Percentiles rank a stretch among this genome's conserved stretches.
Evolutionary conservation across 2,329 filamentous ascomycete species (phyloP).

Genomic region (Xylaria digitata): DNA sequence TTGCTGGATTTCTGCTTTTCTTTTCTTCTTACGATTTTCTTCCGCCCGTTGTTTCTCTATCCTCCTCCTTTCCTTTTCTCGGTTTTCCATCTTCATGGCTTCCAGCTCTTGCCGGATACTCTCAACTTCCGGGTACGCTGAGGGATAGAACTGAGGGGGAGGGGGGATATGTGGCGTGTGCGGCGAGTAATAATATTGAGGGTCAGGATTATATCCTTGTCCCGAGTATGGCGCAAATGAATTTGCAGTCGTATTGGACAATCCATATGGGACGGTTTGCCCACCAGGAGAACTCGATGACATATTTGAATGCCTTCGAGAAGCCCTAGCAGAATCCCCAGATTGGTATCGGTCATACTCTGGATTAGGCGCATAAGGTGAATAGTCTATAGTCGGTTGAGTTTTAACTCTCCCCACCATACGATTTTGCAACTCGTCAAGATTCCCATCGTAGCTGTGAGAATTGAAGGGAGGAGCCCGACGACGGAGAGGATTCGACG

Average conservation of each 20-base stretch:
- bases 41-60: constrained; percentile 3
- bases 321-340: neutral
- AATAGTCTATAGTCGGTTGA: neutral
- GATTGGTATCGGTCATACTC: neutral
- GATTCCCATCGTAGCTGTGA: neutral
- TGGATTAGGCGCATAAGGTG: neutral
- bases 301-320: constrained; percentile 6
- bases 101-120: constrained; percentile 11
- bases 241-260: neutral
- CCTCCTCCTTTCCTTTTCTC: constrained; percentile 9
- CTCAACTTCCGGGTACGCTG: neutral
- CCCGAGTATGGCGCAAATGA: neutral
- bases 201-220: too few species aligned
- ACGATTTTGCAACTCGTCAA: neutral
- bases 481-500: neutral
- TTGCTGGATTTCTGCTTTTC: neutral
- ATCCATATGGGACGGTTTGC: constrained; percentile 16
- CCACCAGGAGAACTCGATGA: constrained; percentile 13
- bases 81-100: constrained; percentile 2
- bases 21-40: constrained; percentile 13
- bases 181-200: neutral
- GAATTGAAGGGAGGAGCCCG: neutral
- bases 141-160: neutral
- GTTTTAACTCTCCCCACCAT: neutral
- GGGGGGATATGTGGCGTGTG: neutral